These are phyloP conservation scores for Saksenaea vasiformis DNA, from an alignment of 371 early-diverging fungal species.

Conservation along the genomic window DNA sequence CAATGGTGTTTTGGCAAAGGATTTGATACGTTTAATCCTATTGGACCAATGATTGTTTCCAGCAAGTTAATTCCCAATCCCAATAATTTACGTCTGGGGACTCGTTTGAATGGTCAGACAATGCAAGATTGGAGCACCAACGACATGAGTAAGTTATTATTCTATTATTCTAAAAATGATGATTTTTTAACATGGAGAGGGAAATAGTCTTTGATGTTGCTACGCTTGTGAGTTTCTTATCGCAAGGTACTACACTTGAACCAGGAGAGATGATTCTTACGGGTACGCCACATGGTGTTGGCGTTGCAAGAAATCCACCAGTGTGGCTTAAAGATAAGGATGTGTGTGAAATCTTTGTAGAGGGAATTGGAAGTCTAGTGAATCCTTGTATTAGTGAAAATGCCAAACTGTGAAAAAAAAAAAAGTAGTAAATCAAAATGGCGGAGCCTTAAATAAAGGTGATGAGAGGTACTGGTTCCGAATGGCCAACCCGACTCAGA, in stretches of 20 bases:
- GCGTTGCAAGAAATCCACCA: constrained; percentile 51
- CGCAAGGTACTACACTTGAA: constrained; percentile 59
- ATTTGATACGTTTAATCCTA: constrained; percentile 65
- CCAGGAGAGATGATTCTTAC: constrained; percentile 65
- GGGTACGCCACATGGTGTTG: constrained; percentile 65
- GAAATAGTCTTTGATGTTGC: constrained; percentile 24
- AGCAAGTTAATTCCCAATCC: constrained; percentile 50
- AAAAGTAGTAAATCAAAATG: constrained; percentile 4
- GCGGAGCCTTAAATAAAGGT: neutral
- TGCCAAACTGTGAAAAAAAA: constrained; percentile 7
- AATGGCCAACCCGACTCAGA: neutral
- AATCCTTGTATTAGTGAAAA: constrained; percentile 39
- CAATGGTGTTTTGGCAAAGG: constrained; percentile 67
- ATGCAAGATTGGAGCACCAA: constrained; percentile 57
- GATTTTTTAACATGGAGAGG: neutral
- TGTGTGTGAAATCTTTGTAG: constrained; percentile 50
- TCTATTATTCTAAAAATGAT: neutral
- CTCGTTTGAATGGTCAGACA: constrained; percentile 46
- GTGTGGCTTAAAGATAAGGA: constrained; percentile 57
- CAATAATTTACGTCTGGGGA: constrained; percentile 43
- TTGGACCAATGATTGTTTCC: constrained; percentile 61
- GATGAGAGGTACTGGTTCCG: neutral
- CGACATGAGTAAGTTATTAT: constrained; percentile 55
- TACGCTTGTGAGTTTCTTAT: constrained; percentile 45
- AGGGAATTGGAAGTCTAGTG: constrained; percentile 56